A percentile compares a stretch with the other conserved stretches of the same genome.
Evolutionary conservation across 352 stramenopile species (phyloP).

Genomic region (Blastocystis sp.): DNA sequence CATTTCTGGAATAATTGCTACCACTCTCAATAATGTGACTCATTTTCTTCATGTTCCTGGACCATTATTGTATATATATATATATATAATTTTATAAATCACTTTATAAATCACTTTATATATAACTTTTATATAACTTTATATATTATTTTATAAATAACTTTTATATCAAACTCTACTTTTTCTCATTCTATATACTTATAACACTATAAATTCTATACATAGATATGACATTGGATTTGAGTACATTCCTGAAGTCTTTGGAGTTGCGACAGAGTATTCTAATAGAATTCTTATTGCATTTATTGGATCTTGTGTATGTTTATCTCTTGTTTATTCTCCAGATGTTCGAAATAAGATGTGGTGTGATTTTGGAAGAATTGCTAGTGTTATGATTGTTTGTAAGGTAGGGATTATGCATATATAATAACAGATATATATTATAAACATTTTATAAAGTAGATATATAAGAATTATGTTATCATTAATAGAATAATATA

Average conservation of each 20-base stretch:
- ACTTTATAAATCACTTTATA: no score
- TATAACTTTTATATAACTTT: no score
- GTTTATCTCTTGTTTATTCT: constrained; percentile 14
- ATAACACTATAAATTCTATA: no score
- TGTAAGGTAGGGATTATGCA: no score
- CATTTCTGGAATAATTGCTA: constrained; percentile 16
- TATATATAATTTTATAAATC: no score
- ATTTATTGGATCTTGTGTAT: constrained; percentile 19
- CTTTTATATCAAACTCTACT: no score
- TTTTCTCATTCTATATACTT: no score
- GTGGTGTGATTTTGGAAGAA: constrained; percentile 34
- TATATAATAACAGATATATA: no score
- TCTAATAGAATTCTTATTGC: constrained; percentile 21
- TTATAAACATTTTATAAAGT: no score
- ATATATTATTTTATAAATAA: no score
- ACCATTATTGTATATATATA: background rate
- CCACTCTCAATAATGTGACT: constrained; percentile 35
- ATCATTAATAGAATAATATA: no score
- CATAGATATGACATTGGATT: constrained; percentile 31
- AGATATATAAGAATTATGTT: no score
- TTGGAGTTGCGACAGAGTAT: constrained; percentile 6
- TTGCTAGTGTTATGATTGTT: constrained; percentile 32
- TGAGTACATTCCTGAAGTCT: constrained; percentile 21
- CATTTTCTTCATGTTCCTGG: constrained; percentile 32
- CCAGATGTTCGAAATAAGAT: constrained; percentile 35